Conservation (phyloP, 1,139 yeast genomes). For the Debaryomycetaceae sp. region DNA sequence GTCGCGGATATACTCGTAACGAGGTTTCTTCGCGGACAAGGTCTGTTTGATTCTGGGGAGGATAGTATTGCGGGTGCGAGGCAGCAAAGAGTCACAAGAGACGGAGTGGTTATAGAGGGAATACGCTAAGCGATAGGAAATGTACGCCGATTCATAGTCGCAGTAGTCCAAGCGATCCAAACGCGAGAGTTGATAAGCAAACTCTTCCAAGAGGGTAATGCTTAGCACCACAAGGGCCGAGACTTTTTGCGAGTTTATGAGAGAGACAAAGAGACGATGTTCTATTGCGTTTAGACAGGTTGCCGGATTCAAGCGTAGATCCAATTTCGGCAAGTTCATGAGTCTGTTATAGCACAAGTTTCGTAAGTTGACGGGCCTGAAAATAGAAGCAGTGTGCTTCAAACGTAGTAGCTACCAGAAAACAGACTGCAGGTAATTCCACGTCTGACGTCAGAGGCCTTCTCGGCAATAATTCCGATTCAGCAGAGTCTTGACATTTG, state of each 20-base stretch:
- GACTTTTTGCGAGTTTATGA: neutral
- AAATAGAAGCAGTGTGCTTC: too few species aligned
- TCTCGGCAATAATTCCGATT: too few species aligned
- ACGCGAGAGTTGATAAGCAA: constrained; percentile 21
- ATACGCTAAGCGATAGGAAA: constrained; percentile 12
- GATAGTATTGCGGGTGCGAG: constrained; percentile 6
- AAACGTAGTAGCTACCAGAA: too few species aligned
- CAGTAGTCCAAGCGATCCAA: constrained; percentile 20
- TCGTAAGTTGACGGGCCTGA: too few species aligned
- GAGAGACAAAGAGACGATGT: constrained; percentile 1
- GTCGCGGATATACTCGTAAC: constrained; percentile 4
- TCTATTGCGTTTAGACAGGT: constrained; percentile 3
- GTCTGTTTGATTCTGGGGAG: constrained; percentile 11
- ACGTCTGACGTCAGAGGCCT: too few species aligned
- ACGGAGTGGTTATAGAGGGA: constrained; percentile 9
- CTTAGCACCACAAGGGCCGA: constrained; percentile 16
- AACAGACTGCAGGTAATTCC: too few species aligned
- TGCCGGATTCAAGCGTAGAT: constrained; percentile 1
- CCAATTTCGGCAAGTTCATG: too few species aligned
- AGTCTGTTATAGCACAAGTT: too few species aligned
- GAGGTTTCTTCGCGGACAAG: constrained; percentile 9
- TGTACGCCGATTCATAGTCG: constrained; percentile 28
- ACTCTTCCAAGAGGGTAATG: constrained; percentile 24
- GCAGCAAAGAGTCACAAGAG: constrained; percentile 7
- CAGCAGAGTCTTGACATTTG: too few species aligned